Conservation (phyloP, 1,284 basidiomycete genomes). For the Peniophora sp. region DNA sequence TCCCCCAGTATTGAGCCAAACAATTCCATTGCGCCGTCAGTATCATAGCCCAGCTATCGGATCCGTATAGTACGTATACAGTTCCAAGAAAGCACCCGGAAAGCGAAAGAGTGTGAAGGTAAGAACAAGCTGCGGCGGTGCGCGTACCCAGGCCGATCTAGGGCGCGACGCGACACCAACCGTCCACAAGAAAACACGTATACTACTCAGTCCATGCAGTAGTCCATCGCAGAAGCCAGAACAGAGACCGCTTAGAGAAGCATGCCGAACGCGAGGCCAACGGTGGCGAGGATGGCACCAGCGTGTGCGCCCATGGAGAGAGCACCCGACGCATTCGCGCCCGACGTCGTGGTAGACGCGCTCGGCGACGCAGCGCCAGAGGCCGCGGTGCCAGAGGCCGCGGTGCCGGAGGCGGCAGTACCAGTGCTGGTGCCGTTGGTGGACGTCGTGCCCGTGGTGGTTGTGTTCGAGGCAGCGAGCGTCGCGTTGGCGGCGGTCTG, state of each 20-base stretch:
- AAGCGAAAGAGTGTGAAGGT: not conserved
- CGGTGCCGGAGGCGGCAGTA: not conserved
- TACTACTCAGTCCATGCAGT: not conserved
- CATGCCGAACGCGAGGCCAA: constrained; percentile 7
- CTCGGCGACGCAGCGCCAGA: not conserved
- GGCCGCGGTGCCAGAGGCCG: not conserved
- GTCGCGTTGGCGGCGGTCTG: constrained; percentile 20
- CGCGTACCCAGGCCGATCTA: not conserved
- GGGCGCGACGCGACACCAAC: not conserved
- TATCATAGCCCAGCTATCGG: constrained; percentile 4
- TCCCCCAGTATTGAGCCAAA: not conserved
- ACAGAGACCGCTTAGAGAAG: constrained; percentile 1
- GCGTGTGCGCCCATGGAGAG: constrained; percentile 1
- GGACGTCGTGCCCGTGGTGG: not conserved
- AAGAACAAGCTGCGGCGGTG: not conserved
- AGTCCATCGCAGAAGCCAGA: not conserved
- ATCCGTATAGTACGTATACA: constrained; percentile 2
- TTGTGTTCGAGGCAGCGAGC: not conserved
- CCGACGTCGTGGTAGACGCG: not conserved
- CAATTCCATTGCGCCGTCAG: constrained; percentile 3
- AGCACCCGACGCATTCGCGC: constrained; percentile 1
- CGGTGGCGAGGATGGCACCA: constrained; percentile 3
- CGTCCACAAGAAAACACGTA: not conserved
- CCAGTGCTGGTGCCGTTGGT: not conserved
- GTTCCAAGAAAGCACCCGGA: not conserved